phyloP scores from a whole-genome alignment of 306 rosid genomes.

The Malus fusca region DNA sequence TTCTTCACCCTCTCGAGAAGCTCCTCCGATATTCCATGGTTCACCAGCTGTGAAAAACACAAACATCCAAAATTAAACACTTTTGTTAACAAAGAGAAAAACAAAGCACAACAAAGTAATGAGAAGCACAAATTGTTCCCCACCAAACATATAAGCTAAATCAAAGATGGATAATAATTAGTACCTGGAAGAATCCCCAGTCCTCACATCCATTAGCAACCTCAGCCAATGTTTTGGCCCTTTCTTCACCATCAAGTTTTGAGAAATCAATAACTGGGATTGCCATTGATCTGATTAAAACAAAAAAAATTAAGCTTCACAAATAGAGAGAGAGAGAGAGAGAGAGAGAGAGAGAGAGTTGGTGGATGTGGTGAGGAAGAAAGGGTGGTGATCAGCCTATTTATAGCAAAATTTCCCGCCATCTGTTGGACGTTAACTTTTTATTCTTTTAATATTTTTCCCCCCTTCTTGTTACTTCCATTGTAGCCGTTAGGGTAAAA shows the following conservation, averaged over 20 bases:
- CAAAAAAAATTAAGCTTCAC: neutral
- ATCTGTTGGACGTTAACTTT: constrained; percentile 38
- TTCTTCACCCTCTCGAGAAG: constrained; percentile 88
- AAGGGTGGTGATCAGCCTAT: constrained; percentile 26
- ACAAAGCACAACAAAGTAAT: neutral
- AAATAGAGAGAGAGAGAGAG: constrained; percentile 12
- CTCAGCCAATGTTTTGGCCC: constrained; percentile 68
- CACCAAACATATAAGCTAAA: neutral
- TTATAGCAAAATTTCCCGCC: constrained; percentile 62
- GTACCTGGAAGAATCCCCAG: constrained; percentile 99
- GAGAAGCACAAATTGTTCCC: neutral
- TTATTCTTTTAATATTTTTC: constrained; percentile 2
- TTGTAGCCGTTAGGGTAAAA: constrained; percentile 48
- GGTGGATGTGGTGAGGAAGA: constrained; percentile 33
- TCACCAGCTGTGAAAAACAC: constrained; percentile 47
- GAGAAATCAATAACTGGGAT: constrained; percentile 96
- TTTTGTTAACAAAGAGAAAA: neutral
- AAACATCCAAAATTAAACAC: neutral
- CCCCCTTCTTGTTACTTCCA: constrained; percentile 13
- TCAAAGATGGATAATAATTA: neutral
- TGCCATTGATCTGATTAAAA: constrained; percentile 40
- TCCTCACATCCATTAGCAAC: constrained; percentile 93
- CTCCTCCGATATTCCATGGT: constrained; percentile 86
- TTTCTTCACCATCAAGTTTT: constrained; percentile 67
- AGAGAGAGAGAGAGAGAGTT: constrained; percentile 2